These are phyloP conservation scores for Oligophagozyma castellii DNA, from an alignment of 1,139 yeast genomes.

Conservation along the genomic window DNA sequence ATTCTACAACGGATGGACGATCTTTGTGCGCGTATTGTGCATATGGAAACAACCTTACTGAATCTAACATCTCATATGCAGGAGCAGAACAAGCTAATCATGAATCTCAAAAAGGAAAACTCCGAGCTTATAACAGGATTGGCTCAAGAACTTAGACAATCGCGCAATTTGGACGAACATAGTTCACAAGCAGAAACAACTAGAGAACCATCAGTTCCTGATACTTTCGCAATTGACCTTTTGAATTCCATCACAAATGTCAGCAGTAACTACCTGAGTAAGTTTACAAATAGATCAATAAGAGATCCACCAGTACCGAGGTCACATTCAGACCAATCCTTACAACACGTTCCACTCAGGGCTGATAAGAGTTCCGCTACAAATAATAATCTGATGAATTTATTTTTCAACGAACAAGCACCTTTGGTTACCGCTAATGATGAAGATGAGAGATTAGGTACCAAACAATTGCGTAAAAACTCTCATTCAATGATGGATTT, in stretches of 20 bases:
- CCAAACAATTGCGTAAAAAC: no score
- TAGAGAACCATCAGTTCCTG: neutral
- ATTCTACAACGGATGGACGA: constrained; percentile 13
- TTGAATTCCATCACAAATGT: neutral
- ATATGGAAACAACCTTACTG: constrained; percentile 11
- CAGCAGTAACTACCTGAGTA: neutral
- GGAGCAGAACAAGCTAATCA: neutral
- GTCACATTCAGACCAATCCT: neutral
- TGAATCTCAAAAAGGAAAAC: neutral
- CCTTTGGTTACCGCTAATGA: constrained; percentile 1
- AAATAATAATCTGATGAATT: neutral
- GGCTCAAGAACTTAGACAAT: neutral
- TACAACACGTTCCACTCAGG: no score
- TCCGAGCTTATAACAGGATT: neutral
- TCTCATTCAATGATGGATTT: neutral
- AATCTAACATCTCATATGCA: neutral
- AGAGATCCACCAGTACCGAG: neutral
- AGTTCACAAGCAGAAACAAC: neutral
- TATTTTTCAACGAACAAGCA: constrained; percentile 3
- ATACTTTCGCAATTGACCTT: neutral
- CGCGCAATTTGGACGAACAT: no score
- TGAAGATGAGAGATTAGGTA: neutral
- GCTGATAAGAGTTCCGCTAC: neutral
- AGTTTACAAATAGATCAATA: neutral
- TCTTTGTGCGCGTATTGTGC: constrained; percentile 18